Evolutionary conservation across 257 asterid genomes (phyloP).

Genomic region (Solanum verrucosum): DNA sequence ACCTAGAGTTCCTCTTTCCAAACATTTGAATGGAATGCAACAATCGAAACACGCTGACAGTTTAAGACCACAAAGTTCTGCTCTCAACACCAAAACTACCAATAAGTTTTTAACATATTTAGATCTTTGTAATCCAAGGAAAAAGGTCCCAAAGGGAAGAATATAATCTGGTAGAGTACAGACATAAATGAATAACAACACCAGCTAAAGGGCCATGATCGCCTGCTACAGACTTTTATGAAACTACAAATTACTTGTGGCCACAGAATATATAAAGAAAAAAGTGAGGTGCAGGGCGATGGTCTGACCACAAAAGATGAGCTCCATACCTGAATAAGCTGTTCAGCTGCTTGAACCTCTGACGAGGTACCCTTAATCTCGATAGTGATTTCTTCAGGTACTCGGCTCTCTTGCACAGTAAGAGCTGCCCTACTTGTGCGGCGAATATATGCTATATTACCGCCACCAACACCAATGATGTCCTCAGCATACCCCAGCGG

Average conservation of each 20-base stretch:
- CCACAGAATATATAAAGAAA: background rate
- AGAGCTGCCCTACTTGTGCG: slow-evolving; percentile 70
- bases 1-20: background rate
- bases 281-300: background rate
- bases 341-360: slow-evolving; percentile 78
- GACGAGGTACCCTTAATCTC: slow-evolving; percentile 80
- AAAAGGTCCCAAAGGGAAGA: background rate
- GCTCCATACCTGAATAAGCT: slow-evolving; percentile 60
- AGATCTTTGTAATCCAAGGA: background rate
- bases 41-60: background rate
- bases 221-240: background rate
- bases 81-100: background rate
- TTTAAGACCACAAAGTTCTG: background rate
- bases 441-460: slow-evolving; percentile 72
- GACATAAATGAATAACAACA: background rate
- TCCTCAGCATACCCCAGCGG: slow-evolving; percentile 85
- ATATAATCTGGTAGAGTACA: background rate
- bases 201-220: background rate
- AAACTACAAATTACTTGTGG: background rate
- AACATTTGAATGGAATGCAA: background rate
- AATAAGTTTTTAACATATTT: background rate
- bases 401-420: slow-evolving; percentile 71
- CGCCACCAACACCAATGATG: slow-evolving; percentile 68
- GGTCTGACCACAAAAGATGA: background rate
- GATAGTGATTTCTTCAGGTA: slow-evolving; percentile 70